Conservation (phyloP, 305 asterid genomes). For the Solanum hybrid region DNA sequence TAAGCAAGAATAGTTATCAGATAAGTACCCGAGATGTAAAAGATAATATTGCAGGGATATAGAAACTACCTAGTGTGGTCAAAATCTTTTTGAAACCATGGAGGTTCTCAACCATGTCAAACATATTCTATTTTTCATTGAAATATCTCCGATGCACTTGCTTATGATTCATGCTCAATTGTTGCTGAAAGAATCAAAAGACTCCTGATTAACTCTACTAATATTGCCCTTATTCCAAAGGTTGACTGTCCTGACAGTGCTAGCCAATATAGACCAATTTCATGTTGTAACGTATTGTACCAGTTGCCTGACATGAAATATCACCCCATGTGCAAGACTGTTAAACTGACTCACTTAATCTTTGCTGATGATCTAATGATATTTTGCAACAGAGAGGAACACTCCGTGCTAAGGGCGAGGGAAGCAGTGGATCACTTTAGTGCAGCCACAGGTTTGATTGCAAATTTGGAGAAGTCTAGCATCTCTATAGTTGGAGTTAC, state of each 20-base stretch:
- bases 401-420: neutral
- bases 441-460: neutral
- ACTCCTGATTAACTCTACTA: neutral
- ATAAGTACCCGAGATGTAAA: neutral
- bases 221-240: neutral
- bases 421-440: neutral
- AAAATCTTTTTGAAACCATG: neutral
- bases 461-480: neutral
- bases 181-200: neutral
- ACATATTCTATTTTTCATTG: neutral
- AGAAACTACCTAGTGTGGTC: neutral
- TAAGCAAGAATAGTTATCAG: neutral
- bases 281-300: neutral
- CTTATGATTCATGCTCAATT: neutral
- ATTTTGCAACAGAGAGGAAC: neutral
- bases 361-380: neutral
- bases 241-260: neutral
- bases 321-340: neutral
- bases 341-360: neutral
- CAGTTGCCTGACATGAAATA: neutral
- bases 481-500: neutral
- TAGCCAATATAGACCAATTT: neutral
- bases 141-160: neutral
- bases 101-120: neutral
- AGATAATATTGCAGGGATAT: neutral